Evolutionary conservation across 1,284 basidiomycete genomes (phyloP).

Genomic region (Salmacisia buchloeana): DNA sequence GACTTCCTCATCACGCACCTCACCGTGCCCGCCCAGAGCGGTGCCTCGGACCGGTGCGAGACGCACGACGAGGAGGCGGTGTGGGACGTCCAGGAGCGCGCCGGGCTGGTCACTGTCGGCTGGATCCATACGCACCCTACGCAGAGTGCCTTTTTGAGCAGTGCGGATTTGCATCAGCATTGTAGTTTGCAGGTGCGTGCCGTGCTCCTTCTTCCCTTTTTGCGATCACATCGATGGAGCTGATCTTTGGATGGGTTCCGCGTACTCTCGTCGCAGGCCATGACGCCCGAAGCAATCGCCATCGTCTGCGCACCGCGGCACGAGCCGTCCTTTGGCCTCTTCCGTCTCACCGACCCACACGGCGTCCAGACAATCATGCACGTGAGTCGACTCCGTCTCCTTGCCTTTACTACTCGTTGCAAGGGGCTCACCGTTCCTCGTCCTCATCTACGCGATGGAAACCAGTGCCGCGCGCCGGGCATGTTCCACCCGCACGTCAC

Average conservation of each 20-base stretch:
- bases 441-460: neutral
- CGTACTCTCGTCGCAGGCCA: too few species aligned
- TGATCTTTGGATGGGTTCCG: too few species aligned
- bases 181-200: constrained; percentile 65
- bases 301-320: constrained; percentile 79
- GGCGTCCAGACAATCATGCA: constrained; percentile 59
- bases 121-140: constrained; percentile 93
- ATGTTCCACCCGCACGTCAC: constrained; percentile 79
- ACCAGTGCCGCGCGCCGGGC: constrained; percentile 62
- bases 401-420: neutral
- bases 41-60: constrained; percentile 77
- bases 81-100: constrained; percentile 70
- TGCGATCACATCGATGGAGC: neutral
- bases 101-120: constrained; percentile 73
- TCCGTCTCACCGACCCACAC: constrained; percentile 75
- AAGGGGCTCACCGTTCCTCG: constrained; percentile 58
- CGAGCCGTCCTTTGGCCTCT: constrained; percentile 74
- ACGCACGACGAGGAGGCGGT: constrained; percentile 82
- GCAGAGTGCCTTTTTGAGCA: constrained; percentile 74
- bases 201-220: neutral
- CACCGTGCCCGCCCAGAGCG: constrained; percentile 73
- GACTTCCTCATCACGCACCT: constrained; percentile 65
- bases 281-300: constrained; percentile 71
- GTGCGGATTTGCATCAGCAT: constrained; percentile 81
- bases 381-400: neutral